phyloP scores from a whole-genome alignment of 2,329 filamentous ascomycete species.

The Epichloe sylvatica region DNA sequence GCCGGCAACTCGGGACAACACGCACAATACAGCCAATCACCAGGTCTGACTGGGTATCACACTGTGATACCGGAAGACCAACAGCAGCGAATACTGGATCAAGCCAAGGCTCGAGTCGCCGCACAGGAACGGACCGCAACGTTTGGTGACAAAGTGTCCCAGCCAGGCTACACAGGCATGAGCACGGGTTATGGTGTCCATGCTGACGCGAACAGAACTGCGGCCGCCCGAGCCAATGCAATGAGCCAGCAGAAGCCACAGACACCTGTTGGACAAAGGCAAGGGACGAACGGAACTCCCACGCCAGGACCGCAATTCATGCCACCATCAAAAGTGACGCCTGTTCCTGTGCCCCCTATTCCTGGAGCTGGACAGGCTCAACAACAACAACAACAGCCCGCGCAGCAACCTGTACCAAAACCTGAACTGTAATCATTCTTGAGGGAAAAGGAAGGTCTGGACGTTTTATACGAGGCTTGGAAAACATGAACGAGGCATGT shows the following conservation, averaged over 20 bases:
- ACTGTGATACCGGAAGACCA: constrained; percentile 36
- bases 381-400: constrained; percentile 12
- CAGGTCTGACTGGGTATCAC: constrained; percentile 31
- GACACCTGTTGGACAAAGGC: constrained; percentile 19
- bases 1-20: constrained; percentile 19
- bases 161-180: constrained; percentile 31
- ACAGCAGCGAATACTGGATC: constrained; percentile 36
- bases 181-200: constrained; percentile 21
- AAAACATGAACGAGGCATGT: background rate
- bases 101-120: constrained; percentile 34
- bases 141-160: constrained; percentile 29
- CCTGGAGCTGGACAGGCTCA: constrained; percentile 21
- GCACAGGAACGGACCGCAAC: constrained; percentile 29
- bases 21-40: constrained; percentile 19
- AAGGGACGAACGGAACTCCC: constrained; percentile 22
- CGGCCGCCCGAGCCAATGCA: constrained; percentile 23
- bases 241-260: constrained; percentile 23
- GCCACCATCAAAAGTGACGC: constrained; percentile 29
- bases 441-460: background rate
- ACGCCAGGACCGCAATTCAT: constrained; percentile 18
- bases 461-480: background rate
- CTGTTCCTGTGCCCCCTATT: constrained; percentile 30
- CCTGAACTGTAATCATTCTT: background rate
- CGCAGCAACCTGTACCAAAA: constrained; percentile 1
- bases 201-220: constrained; percentile 19